Conservation (phyloP, 257 asterid species). For the Fraxinus excelsior region DNA sequence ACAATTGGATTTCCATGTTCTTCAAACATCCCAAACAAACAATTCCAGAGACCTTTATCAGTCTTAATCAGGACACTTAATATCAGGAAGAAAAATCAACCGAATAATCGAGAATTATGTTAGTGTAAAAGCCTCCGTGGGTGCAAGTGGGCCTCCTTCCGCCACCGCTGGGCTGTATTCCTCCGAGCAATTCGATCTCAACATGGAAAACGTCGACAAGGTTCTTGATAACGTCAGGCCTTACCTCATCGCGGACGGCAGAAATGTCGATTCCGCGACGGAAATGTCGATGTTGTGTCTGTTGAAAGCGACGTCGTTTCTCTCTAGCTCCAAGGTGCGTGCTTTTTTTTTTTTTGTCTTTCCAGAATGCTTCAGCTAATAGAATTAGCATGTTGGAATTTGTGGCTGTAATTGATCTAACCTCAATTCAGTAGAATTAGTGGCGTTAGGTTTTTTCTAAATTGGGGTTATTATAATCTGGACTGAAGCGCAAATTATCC, state of each 20-base stretch:
- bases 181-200: slow-evolving; percentile 76
- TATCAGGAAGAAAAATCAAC: not conserved
- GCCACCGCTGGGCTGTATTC: slow-evolving; percentile 56
- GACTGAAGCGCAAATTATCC: not conserved
- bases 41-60: not conserved
- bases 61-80: not conserved
- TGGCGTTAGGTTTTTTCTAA: not conserved
- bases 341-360: not conserved
- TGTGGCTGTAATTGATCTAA: not conserved
- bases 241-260: slow-evolving; percentile 89
- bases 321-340: slow-evolving; percentile 78
- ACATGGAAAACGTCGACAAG: slow-evolving; percentile 71
- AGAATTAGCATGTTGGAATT: not conserved
- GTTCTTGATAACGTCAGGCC: slow-evolving; percentile 90
- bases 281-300: slow-evolving; percentile 81
- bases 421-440: not conserved
- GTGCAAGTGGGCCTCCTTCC: slow-evolving; percentile 37
- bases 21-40: slow-evolving; percentile 3
- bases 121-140: not conserved
- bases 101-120: not conserved
- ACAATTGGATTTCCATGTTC: slow-evolving; percentile 21
- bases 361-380: not conserved
- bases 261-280: slow-evolving; percentile 85
- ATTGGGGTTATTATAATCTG: not conserved
- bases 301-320: slow-evolving; percentile 81